Evolutionary conservation across 2,329 filamentous ascomycete species (phyloP), one percentile per base, ranked within the genome.

Genomic region (Aspergillus luchuensis): DNA sequence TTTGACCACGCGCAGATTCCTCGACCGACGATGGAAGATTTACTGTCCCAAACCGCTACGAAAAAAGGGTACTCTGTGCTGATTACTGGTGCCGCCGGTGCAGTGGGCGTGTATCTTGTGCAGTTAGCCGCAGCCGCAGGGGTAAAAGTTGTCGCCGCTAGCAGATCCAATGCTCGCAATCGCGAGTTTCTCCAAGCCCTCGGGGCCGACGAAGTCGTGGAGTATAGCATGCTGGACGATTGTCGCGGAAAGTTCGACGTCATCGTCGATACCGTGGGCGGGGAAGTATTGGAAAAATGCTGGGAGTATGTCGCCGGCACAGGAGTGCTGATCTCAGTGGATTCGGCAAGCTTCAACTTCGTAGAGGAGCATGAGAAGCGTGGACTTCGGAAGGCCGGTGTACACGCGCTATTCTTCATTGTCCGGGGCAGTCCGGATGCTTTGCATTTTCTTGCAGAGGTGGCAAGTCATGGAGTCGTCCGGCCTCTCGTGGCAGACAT

Each of bases 161-260:
- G 73, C 3, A 75, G 74, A 49, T 79, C 77, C 11, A 69, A 70
- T 11, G 57, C 23, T 4, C 66, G 70, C 8, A 79, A 80, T 59
- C 63, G 61, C 8, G 63, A 70, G n/a, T 71, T 79, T 13, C 71
- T 77, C 45, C 64, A 57, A 7, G 30, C 49, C 0, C 69, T 80
- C 6, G 78, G 78, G 4, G 78, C 76, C 3, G 71, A 77, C 58
- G 72, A 75, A 48, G 69, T 74, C 2, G 66, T 79, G 28, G 75
- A 80, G 66, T 80, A 80, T 62, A 60, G 52, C 5, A 38, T 54
- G 25, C 30, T 73, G 28, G 52, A 52, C 1, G 36, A 15, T 2
- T 13, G 11, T 36, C 33, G 5, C 11, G 33, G 33, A 13, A 13
- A 15, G 11, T 74, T 66, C 30, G 67, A 72, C 63, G 21, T 69